These are phyloP conservation scores for Neofusicoccum kwambonambiense DNA, from an alignment of 2,329 filamentous ascomycete species.

Conservation along the genomic window DNA sequence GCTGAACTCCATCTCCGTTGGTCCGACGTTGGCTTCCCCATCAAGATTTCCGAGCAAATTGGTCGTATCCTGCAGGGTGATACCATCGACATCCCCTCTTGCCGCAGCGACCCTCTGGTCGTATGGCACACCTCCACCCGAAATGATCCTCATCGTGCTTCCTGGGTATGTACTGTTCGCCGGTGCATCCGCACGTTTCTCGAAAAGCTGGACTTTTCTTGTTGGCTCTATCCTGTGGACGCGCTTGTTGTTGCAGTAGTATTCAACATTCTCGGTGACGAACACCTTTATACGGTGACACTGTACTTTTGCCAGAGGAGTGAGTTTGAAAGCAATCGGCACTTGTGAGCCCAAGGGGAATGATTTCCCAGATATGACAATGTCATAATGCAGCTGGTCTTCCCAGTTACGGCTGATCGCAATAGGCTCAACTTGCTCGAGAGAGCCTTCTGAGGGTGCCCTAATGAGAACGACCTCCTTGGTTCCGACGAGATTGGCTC, in stretches of 20 bases:
- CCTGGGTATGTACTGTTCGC: conserved; percentile 70
- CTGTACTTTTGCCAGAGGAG: conserved; percentile 87
- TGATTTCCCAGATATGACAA: conserved; percentile 92
- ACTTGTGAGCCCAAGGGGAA: conserved; percentile 86
- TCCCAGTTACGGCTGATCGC: conserved; percentile 94
- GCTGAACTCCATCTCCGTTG: conserved; percentile 92
- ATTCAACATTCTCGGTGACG: conserved; percentile 86
- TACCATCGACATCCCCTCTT: conserved; percentile 49
- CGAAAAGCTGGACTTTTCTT: conserved; percentile 80
- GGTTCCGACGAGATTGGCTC: conserved; percentile 77
- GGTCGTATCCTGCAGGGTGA: conserved; percentile 54
- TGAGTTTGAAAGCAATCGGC: conserved; percentile 91
- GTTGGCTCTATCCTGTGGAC: conserved; percentile 83
- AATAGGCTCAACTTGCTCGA: conserved; percentile 90
- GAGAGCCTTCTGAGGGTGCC: conserved; percentile 79
- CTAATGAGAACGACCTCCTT: conserved; percentile 84
- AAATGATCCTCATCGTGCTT: conserved; percentile 72
- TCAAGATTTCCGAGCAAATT: conserved; percentile 82
- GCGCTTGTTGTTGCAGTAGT: conserved; percentile 81
- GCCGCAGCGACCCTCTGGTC: conserved; percentile 58
- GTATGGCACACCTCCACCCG: conserved; percentile 76
- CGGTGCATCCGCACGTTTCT: conserved; percentile 79
- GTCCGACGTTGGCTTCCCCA: conserved; percentile 73
- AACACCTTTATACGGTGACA: conserved; percentile 91
- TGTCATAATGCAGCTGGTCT: conserved; percentile 92